A percentile compares a stretch with the other conserved stretches of the same genome.
These are phyloP conservation scores for Zoysia matrella DNA, from an alignment of 202 grass and related monocot genomes.

Conservation along the genomic window DNA sequence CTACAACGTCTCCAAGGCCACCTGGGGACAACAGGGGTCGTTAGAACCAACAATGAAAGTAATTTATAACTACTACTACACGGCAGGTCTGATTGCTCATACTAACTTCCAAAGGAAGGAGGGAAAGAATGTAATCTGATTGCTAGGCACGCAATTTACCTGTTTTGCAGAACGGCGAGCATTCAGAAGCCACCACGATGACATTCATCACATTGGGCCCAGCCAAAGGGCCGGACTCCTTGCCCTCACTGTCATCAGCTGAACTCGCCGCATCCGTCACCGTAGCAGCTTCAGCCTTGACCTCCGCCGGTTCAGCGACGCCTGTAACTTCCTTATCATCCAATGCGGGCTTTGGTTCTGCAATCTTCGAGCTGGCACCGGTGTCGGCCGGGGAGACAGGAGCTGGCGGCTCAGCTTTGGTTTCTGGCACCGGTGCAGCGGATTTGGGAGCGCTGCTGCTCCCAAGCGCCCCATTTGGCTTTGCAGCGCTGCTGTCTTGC, in stretches of 20 bases:
- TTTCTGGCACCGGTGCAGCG: background rate
- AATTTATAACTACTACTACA: background rate
- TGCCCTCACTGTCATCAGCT: slow-evolving; percentile 31
- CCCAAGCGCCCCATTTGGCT: slow-evolving; percentile 30
- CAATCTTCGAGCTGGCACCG: background rate
- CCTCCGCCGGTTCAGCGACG: slow-evolving; percentile 34
- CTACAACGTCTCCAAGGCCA: slow-evolving; percentile 94
- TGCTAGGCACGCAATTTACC: slow-evolving; percentile 30
- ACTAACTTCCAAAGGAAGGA: background rate
- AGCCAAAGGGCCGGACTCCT: slow-evolving; percentile 62
- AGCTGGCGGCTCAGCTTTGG: slow-evolving; percentile 1
- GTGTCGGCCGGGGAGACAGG: slow-evolving; percentile 7
- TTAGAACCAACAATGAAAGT: slow-evolving; percentile 3
- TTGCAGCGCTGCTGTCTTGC: slow-evolving; percentile 14
- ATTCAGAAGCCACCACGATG: slow-evolving; percentile 85
- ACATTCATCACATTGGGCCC: slow-evolving; percentile 89
- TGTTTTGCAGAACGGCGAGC: slow-evolving; percentile 88
- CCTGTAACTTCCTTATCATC: slow-evolving; percentile 37
- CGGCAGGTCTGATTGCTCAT: background rate
- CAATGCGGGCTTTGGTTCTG: background rate
- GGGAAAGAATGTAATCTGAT: background rate
- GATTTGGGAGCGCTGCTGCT: slow-evolving; percentile 10
- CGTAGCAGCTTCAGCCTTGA: slow-evolving; percentile 22
- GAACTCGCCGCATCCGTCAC: slow-evolving; percentile 21
- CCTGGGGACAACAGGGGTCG: slow-evolving; percentile 49